phyloP scores from a whole-genome alignment of 352 stramenopile species.

The Globisporangium parvum region DNA sequence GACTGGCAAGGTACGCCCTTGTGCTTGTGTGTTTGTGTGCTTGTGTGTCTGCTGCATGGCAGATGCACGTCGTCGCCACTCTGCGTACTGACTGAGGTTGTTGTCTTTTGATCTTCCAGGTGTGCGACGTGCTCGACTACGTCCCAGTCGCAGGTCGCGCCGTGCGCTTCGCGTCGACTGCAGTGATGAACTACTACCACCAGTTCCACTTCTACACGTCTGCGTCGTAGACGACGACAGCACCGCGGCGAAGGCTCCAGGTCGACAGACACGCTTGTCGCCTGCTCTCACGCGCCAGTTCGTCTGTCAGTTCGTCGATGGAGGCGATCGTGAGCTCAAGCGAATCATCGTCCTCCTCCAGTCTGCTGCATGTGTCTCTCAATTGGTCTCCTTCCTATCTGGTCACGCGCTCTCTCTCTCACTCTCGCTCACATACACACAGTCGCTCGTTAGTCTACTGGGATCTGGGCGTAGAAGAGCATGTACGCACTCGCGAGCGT shows the following conservation, averaged over 20 bases:
- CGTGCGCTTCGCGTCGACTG: slow-evolving; percentile 62
- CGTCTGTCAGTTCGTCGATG: too few species aligned
- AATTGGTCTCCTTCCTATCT: too few species aligned
- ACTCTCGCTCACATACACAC: neutral
- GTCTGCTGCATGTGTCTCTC: too few species aligned
- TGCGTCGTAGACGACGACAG: slow-evolving; percentile 45
- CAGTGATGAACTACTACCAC: slow-evolving; percentile 80
- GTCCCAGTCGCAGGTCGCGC: slow-evolving; percentile 66
- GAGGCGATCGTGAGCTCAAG: too few species aligned
- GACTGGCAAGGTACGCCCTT: slow-evolving; percentile 42
- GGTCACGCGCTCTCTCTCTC: too few species aligned
- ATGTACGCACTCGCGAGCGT: slow-evolving; percentile 63
- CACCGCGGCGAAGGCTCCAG: too few species aligned
- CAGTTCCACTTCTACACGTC: slow-evolving; percentile 87
- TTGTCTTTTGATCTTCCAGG: slow-evolving; percentile 19
- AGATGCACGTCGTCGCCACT: too few species aligned
- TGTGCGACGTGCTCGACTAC: slow-evolving; percentile 51
- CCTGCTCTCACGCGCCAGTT: too few species aligned
- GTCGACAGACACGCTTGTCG: too few species aligned
- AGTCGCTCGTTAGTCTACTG: neutral
- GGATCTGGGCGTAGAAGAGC: slow-evolving; percentile 59
- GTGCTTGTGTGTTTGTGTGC: neutral
- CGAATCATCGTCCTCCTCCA: too few species aligned
- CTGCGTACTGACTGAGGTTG: neutral
- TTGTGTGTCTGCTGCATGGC: too few species aligned